A percentile compares a stretch with the other conserved stretches of the same genome.
These are phyloP conservation scores for Fusarium chuoi DNA, from an alignment of 2,329 filamentous ascomycete genomes.

Conservation along the genomic window DNA sequence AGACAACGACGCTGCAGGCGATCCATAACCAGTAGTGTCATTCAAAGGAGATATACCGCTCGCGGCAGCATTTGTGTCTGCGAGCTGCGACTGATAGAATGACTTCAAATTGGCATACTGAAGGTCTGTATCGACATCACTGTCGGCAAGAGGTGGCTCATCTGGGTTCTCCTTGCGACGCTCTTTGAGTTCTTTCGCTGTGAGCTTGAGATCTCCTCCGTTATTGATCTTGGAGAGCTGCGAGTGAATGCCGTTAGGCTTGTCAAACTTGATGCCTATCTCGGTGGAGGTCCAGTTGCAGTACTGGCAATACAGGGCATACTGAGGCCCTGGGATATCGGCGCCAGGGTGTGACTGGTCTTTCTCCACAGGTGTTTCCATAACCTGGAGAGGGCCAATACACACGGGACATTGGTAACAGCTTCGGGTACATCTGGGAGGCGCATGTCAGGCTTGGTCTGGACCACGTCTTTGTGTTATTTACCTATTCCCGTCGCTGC, in stretches of 20 bases:
- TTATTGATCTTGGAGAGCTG: slow-evolving; percentile 80
- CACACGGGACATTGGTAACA: slow-evolving; percentile 97
- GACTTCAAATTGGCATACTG: slow-evolving; percentile 78
- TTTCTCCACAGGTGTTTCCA: slow-evolving; percentile 67
- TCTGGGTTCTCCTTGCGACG: slow-evolving; percentile 59
- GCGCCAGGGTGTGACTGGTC: slow-evolving; percentile 54
- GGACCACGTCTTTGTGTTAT: background rate
- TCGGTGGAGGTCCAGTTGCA: slow-evolving; percentile 94
- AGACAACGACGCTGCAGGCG: slow-evolving; percentile 81
- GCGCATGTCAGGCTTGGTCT: slow-evolving; percentile 29
- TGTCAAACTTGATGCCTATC: slow-evolving; percentile 89
- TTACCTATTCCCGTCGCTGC: slow-evolving; percentile 93
- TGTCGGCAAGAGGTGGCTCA: slow-evolving; percentile 52
- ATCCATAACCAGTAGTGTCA: slow-evolving; percentile 67
- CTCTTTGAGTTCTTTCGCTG: slow-evolving; percentile 62
- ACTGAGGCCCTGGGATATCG: slow-evolving; percentile 56
- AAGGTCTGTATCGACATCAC: slow-evolving; percentile 70
- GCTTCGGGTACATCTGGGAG: slow-evolving; percentile 82
- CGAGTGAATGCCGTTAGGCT: slow-evolving; percentile 83
- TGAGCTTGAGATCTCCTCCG: slow-evolving; percentile 63
- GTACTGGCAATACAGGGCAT: slow-evolving; percentile 85
- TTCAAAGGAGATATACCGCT: slow-evolving; percentile 55
- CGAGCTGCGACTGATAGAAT: slow-evolving; percentile 85
- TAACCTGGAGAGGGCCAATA: slow-evolving; percentile 80
- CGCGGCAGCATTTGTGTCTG: slow-evolving; percentile 66